Conservation (phyloP, 441 rosid genomes). For the Kokia cookei region DNA sequence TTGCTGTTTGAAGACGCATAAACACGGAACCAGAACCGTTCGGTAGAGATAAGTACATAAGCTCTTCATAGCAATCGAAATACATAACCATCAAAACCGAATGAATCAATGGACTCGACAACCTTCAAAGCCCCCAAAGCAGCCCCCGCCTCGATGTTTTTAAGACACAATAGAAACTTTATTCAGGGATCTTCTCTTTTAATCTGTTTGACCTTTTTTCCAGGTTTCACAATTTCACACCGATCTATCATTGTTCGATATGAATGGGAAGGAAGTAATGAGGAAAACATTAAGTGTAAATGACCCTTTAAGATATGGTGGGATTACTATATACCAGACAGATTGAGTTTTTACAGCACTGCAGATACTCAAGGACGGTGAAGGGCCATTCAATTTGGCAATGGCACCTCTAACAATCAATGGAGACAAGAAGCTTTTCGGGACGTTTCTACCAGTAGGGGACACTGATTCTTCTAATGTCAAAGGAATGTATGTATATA, state of each 20-base stretch:
- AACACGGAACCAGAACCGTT: neutral
- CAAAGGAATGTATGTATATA: conserved; percentile 73
- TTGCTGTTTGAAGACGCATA: neutral
- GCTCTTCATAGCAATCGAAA: no score
- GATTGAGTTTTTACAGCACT: conserved; percentile 93
- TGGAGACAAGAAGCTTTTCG: conserved; percentile 89
- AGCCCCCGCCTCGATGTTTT: neutral
- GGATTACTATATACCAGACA: conserved; percentile 88
- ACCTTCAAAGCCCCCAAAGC: neutral
- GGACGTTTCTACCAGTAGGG: conserved; percentile 87
- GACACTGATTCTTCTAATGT: conserved; percentile 58
- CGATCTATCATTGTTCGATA: conserved; percentile 70
- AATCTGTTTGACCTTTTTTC: neutral
- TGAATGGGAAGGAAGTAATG: conserved; percentile 77
- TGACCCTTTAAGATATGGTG: conserved; percentile 80
- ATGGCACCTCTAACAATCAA: conserved; percentile 86
- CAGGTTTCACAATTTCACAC: conserved; percentile 78
- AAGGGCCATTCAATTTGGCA: conserved; percentile 95
- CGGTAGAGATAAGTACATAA: neutral
- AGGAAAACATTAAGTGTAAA: conserved; percentile 88
- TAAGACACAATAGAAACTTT: neutral
- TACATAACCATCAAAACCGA: neutral
- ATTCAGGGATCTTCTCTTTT: neutral
- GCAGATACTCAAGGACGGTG: conserved; percentile 61
- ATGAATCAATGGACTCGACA: neutral